phyloP scores from a whole-genome alignment of 1,284 basidiomycete genomes.

The Peniophora sp. region DNA sequence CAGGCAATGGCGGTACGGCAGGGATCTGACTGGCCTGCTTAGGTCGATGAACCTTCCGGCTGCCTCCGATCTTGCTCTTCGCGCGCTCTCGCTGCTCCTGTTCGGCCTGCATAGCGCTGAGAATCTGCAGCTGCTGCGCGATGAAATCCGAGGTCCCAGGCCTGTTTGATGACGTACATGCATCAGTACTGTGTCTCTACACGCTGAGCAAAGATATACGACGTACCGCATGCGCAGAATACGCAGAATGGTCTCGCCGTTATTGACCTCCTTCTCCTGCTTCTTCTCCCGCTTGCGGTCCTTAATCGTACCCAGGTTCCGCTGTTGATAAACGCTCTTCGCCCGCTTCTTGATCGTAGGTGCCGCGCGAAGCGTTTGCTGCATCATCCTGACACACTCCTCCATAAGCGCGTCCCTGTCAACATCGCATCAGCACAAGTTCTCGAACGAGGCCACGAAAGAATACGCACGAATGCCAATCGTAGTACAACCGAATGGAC shows the following conservation, averaged over 20 bases:
- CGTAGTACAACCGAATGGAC: conserved; percentile 88
- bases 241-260: conserved; percentile 86
- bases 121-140: conserved; percentile 78
- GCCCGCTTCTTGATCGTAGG: conserved; percentile 80
- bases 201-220: conserved; percentile 2
- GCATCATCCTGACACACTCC: conserved; percentile 93
- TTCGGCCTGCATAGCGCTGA: conserved; percentile 67
- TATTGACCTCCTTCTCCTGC: conserved; percentile 63
- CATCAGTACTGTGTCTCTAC: not conserved
- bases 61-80: conserved; percentile 26
- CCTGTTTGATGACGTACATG: conserved; percentile 28
- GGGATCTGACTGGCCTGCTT: conserved; percentile 15
- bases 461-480: conserved; percentile 77
- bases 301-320: conserved; percentile 93
- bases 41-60: conserved; percentile 34
- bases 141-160: conserved; percentile 84
- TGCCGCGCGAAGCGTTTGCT: conserved; percentile 65
- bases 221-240: conserved; percentile 88
- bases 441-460: not conserved
- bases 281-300: conserved; percentile 91
- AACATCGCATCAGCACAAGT: conserved; percentile 3
- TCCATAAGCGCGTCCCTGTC: conserved; percentile 86
- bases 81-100: conserved; percentile 56
- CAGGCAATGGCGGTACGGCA: conserved; percentile 17
- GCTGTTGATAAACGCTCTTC: conserved; percentile 86